Conservation (phyloP, 768 basidiomycete species). For the Pleurotus cornucopiae region DNA sequence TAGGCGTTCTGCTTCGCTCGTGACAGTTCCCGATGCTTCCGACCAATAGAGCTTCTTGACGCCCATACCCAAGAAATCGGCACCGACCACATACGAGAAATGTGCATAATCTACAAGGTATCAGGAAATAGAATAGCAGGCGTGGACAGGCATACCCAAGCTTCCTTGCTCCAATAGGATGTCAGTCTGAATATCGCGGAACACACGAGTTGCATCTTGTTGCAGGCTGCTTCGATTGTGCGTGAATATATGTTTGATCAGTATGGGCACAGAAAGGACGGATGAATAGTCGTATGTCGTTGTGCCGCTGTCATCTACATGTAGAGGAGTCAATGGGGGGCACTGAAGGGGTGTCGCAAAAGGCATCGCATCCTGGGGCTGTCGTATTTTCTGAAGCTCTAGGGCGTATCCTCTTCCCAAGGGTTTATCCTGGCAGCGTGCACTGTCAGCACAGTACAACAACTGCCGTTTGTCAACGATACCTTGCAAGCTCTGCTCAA, state of each 20-base stretch:
- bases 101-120: neutral
- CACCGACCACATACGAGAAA: neutral
- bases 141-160: neutral
- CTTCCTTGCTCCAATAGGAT: neutral
- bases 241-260: conserved; percentile 1
- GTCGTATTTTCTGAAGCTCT: neutral
- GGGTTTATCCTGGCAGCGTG: no score
- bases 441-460: no score
- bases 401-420: neutral
- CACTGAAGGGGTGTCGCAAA: neutral
- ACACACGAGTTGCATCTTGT: neutral
- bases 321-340: neutral
- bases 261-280: neutral
- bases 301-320: neutral
- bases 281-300: neutral
- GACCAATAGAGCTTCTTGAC: neutral
- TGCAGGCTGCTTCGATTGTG: neutral
- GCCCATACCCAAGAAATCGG: neutral
- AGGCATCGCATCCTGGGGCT: neutral
- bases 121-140: neutral
- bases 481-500: neutral
- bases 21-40: neutral
- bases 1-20: neutral
- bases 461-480: neutral
- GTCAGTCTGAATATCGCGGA: neutral